Evolutionary conservation across 208 protist genomes (phyloP).

Genomic region (Leishmania turanica): DNA sequence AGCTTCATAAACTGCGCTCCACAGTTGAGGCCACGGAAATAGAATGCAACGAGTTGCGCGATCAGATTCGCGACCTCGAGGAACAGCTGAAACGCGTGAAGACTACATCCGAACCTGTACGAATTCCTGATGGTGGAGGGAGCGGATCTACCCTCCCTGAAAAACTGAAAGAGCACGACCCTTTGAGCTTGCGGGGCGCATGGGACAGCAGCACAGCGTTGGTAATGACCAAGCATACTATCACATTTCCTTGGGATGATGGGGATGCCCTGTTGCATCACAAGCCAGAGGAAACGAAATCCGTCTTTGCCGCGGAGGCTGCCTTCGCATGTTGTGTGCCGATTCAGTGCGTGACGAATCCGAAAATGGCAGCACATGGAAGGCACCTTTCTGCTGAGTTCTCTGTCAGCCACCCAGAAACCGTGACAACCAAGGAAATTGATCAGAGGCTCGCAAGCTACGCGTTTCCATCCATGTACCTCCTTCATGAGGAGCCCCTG

Average conservation of each 20-base stretch:
- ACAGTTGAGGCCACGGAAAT: not conserved
- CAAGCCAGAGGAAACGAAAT: conserved; percentile 51
- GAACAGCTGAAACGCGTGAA: conserved; percentile 7
- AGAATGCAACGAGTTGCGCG: not conserved
- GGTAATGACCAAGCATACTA: conserved; percentile 42
- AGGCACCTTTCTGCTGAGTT: conserved; percentile 39
- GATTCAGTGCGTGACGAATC: conserved; percentile 34
- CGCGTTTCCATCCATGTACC: conserved; percentile 38
- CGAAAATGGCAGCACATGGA: conserved; percentile 10
- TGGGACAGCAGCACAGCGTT: conserved; percentile 18
- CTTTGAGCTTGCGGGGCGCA: conserved; percentile 13
- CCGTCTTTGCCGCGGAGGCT: conserved; percentile 33
- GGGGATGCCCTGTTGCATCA: conserved; percentile 34
- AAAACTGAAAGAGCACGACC: conserved; percentile 27
- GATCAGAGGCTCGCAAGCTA: conserved; percentile 32
- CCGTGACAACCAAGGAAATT: conserved; percentile 28
- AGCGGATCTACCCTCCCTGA: not conserved
- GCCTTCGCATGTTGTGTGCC: conserved; percentile 41
- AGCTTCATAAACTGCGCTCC: not conserved
- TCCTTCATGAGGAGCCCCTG: conserved; percentile 29
- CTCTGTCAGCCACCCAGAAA: conserved; percentile 35
- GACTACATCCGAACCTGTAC: not conserved
- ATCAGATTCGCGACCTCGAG: not conserved
- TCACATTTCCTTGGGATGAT: conserved; percentile 38
- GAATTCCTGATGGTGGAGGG: not conserved